These are phyloP conservation scores for Phytophthora tubulina DNA, from an alignment of 352 stramenopile species.

Conservation along the genomic window DNA sequence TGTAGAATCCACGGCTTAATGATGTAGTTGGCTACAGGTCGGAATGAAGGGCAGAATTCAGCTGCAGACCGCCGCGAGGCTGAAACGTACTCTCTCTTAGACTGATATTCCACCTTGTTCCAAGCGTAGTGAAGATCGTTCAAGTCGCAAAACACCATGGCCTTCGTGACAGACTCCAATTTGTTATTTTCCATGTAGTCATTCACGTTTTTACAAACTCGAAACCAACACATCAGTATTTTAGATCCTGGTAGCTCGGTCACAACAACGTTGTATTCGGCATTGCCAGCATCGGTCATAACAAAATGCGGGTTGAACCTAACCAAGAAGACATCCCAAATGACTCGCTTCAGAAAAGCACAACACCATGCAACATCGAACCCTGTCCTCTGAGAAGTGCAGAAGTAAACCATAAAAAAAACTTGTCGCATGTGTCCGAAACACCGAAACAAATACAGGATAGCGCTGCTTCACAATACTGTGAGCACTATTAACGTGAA, in stretches of 20 bases:
- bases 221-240: conserved; percentile 11
- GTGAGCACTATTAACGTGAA: background rate
- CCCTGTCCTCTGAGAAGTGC: background rate
- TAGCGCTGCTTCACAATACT: background rate
- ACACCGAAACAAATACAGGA: conserved; percentile 1
- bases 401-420: background rate
- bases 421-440: background rate
- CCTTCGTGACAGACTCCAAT: background rate
- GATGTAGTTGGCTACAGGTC: background rate
- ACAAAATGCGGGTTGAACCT: background rate
- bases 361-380: background rate
- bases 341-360: conserved; percentile 1
- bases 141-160: background rate
- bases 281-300: conserved; percentile 12
- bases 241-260: background rate
- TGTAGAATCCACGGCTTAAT: conserved; percentile 1
- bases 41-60: background rate
- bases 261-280: conserved; percentile 1
- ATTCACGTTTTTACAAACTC: conserved; percentile 8
- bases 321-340: background rate
- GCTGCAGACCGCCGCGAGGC: background rate
- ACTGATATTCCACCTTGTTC: background rate
- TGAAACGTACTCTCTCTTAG: background rate
- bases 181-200: background rate
- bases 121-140: background rate